phyloP scores from a whole-genome alignment of 257 asterid genomes.

The Ilex asprella region DNA sequence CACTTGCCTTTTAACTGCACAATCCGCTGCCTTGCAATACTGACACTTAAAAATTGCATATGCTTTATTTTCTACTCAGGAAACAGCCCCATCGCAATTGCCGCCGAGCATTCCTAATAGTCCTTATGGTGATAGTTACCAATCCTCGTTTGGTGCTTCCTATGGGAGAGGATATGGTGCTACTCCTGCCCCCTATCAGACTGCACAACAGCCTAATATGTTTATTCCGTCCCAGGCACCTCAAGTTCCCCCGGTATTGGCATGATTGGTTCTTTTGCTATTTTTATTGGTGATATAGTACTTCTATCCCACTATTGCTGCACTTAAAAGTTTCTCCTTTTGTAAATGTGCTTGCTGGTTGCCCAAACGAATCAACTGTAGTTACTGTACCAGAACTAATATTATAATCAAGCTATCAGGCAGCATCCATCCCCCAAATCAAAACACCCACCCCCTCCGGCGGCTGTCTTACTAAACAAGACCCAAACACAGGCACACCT shows the following conservation, averaged over 20 bases:
- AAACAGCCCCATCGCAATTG: constrained; percentile 37
- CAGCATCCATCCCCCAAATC: no score
- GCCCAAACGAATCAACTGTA: no score
- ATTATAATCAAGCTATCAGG: no score
- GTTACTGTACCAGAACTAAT: no score
- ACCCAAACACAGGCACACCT: no score
- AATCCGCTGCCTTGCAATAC: constrained; percentile 3
- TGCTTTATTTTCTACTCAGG: constrained; percentile 35
- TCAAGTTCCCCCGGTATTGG: constrained; percentile 47
- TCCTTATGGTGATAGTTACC: constrained; percentile 58
- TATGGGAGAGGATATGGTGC: constrained; percentile 39
- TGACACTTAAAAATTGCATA: constrained; percentile 10
- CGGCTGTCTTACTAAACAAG: no score
- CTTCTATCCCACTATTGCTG: no score
- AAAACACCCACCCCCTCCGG: no score
- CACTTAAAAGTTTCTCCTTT: no score
- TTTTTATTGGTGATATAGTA: no score
- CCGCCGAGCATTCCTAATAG: constrained; percentile 44
- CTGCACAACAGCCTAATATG: constrained; percentile 47
- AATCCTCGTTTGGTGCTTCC: constrained; percentile 41
- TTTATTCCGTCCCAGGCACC: constrained; percentile 71
- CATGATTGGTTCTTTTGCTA: constrained; percentile 11
- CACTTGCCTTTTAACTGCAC: no score
- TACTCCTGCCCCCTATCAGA: constrained; percentile 45
- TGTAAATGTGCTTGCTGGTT: no score